Percentiles rank a stretch among this genome's conserved stretches.
These are phyloP conservation scores for Daedaleopsis nitida DNA, from an alignment of 768 basidiomycete genomes.

Conservation along the genomic window DNA sequence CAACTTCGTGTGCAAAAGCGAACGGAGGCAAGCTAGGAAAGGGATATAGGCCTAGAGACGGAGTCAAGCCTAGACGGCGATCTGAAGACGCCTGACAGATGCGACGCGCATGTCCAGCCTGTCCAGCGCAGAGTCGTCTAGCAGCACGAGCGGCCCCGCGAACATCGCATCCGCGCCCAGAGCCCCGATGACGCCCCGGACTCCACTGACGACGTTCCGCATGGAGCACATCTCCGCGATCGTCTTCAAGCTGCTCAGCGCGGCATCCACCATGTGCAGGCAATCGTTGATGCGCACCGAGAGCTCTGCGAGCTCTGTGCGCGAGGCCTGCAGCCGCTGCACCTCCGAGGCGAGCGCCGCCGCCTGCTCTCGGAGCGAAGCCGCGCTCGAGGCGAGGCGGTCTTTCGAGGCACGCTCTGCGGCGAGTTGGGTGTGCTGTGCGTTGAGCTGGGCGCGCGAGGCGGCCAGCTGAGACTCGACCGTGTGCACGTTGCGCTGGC, in stretches of 20 bases:
- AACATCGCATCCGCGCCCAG: slow-evolving; percentile 2
- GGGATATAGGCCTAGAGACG: not conserved
- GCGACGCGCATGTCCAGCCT: not conserved
- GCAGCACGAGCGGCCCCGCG: not conserved
- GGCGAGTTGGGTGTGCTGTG: not conserved
- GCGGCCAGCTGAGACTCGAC: not conserved
- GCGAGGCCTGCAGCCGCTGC: not conserved
- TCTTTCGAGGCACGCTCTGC: not conserved
- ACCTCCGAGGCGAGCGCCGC: not conserved
- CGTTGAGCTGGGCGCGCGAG: not conserved
- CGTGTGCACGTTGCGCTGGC: not conserved
- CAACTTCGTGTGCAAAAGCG: too few species aligned
- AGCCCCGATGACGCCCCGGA: not conserved
- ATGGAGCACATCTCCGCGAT: not conserved
- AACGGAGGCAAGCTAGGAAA: too few species aligned
- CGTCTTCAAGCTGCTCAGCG: slow-evolving; percentile 2
- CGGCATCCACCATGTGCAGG: not conserved
- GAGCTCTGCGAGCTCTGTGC: not conserved
- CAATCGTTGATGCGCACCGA: slow-evolving; percentile 3
- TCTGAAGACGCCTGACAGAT: not conserved
- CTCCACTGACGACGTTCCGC: not conserved
- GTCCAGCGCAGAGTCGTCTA: not conserved
- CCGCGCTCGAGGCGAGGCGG: not conserved
- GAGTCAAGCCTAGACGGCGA: not conserved
- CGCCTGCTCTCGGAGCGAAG: not conserved